These are phyloP conservation scores for Botrytis elliptica DNA, from an alignment of 2,329 filamentous ascomycete species.

Conservation along the genomic window DNA sequence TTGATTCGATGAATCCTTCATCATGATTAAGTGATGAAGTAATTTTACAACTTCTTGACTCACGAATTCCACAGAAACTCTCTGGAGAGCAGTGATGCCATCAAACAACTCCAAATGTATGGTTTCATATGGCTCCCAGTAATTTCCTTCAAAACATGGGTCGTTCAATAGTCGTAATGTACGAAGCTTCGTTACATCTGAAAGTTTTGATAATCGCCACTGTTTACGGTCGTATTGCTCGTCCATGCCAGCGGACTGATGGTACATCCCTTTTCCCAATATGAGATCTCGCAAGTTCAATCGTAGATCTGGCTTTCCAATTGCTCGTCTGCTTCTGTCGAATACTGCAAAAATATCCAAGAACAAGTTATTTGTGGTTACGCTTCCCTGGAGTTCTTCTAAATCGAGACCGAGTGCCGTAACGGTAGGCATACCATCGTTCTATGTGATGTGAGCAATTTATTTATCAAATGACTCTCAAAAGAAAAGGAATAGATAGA, in stretches of 20 bases:
- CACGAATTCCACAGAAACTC: not conserved
- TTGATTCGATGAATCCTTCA: not conserved
- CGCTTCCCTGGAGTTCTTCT: not conserved
- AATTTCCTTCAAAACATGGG: not conserved
- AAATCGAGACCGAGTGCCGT: not conserved
- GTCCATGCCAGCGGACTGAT: not conserved
- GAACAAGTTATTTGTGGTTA: not conserved
- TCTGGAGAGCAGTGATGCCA: not conserved
- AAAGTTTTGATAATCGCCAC: not conserved
- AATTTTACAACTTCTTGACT: not conserved
- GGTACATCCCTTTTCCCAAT: not conserved
- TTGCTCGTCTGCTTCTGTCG: not conserved
- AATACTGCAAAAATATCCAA: not conserved
- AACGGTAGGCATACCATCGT: not conserved
- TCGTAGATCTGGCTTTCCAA: not conserved
- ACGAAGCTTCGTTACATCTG: conserved; percentile 6
- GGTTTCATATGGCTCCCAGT: not conserved
- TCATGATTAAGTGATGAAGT: not conserved
- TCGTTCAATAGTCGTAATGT: conserved; percentile 5
- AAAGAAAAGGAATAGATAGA: not conserved
- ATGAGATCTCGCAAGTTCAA: conserved; percentile 4
- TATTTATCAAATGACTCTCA: not conserved
- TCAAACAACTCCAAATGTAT: not conserved
- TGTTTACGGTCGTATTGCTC: not conserved
- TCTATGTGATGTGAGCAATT: not conserved